These are phyloP conservation scores for Debaryomycetaceae sp. DNA, from an alignment of 1,139 yeast species.

Conservation along the genomic window DNA sequence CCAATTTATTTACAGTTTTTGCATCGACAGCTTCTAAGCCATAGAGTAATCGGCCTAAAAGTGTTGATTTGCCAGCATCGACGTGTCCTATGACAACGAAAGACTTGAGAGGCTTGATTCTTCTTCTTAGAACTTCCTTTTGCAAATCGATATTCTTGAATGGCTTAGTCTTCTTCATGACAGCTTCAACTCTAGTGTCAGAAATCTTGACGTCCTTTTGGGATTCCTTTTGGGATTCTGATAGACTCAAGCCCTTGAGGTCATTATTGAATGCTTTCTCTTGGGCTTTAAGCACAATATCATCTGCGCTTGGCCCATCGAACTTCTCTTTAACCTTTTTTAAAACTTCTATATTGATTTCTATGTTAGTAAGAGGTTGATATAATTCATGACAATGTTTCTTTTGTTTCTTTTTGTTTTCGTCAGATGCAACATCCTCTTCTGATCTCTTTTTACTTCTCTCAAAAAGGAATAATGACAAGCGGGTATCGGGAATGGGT, in stretches of 20 bases:
- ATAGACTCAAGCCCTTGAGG: constrained; percentile 26
- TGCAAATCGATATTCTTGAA: constrained; percentile 36
- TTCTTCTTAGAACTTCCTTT: constrained; percentile 35
- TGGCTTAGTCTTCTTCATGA: constrained; percentile 35
- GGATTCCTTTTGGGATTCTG: constrained; percentile 8
- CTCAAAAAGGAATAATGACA: constrained; percentile 18
- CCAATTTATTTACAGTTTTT: constrained; percentile 68
- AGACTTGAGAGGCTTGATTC: constrained; percentile 61
- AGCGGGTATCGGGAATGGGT: constrained; percentile 11
- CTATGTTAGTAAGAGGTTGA: constrained; percentile 40
- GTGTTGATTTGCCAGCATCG: constrained; percentile 95
- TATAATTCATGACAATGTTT: constrained; percentile 19
- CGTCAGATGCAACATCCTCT: constrained; percentile 6
- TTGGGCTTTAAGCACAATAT: constrained; percentile 62
- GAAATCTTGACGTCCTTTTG: constrained; percentile 6
- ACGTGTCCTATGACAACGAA: constrained; percentile 95
- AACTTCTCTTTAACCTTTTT: constrained; percentile 56
- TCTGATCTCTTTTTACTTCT: constrained; percentile 6
- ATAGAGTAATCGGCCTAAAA: constrained; percentile 83
- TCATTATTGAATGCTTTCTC: constrained; percentile 45
- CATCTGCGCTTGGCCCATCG: constrained; percentile 79
- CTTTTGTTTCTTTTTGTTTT: constrained; percentile 22
- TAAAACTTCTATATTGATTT: constrained; percentile 43
- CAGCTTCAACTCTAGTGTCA: constrained; percentile 7
- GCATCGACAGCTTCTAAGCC: constrained; percentile 82